Conservation (phyloP, 2,329 filamentous ascomycete species). For the Pyricularia sp. region DNA sequence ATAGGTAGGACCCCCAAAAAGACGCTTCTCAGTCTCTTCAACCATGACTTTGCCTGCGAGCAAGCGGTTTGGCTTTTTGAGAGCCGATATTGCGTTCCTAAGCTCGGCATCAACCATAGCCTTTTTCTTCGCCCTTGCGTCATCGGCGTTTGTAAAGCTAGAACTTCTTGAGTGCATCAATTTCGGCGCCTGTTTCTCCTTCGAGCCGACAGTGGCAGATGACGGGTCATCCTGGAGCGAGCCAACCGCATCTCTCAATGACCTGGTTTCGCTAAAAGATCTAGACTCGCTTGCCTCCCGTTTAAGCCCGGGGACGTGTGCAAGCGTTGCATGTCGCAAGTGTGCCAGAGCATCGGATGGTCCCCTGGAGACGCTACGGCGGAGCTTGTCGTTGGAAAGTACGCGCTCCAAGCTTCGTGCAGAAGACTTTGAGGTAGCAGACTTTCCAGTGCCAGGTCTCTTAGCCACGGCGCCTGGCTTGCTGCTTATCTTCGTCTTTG, state of each 20-base stretch:
- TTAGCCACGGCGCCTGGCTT: slow-evolving; percentile 45
- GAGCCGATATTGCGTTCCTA: slow-evolving; percentile 60
- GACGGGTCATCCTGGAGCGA: not conserved
- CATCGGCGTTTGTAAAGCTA: slow-evolving; percentile 40
- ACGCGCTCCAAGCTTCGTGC: slow-evolving; percentile 52
- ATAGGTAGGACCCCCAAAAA: slow-evolving; percentile 33
- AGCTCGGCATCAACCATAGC: slow-evolving; percentile 61
- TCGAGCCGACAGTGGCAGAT: not conserved
- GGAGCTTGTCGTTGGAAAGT: slow-evolving; percentile 48
- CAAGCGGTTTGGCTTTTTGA: slow-evolving; percentile 68
- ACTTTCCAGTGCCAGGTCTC: slow-evolving; percentile 30
- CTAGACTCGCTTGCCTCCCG: slow-evolving; percentile 55
- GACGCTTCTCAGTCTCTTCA: slow-evolving; percentile 56
- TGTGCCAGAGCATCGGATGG: slow-evolving; percentile 52
- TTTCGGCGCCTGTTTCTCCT: slow-evolving; percentile 9
- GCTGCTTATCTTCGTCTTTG: slow-evolving; percentile 27
- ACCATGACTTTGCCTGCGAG: slow-evolving; percentile 58
- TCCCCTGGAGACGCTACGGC: slow-evolving; percentile 45
- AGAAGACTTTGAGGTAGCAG: slow-evolving; percentile 28
- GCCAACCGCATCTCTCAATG: slow-evolving; percentile 33
- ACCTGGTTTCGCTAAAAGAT: slow-evolving; percentile 30
- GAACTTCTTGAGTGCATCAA: slow-evolving; percentile 26
- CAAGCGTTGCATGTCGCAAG: slow-evolving; percentile 59
- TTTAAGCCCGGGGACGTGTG: slow-evolving; percentile 52
- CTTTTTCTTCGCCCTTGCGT: slow-evolving; percentile 54